Percentiles rank a stretch among this genome's conserved stretches.
phyloP scores from a whole-genome alignment of 345 rosid species.

The Aquilaria malaccensis region DNA sequence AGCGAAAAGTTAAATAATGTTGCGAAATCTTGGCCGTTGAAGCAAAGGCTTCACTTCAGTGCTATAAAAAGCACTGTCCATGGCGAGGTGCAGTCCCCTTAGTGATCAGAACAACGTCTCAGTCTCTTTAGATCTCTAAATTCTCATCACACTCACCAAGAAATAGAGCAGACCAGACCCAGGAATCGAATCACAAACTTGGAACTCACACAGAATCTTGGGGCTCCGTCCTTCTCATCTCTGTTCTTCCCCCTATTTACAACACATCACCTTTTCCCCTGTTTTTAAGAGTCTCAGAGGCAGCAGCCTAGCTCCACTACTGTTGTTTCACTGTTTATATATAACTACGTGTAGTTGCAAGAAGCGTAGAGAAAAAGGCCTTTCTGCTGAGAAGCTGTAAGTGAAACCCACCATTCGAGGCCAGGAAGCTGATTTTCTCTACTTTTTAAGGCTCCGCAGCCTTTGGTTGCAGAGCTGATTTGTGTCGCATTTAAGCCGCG shows the following conservation, averaged over 20 bases:
- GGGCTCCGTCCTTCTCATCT: constrained; percentile 25
- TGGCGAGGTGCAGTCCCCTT: constrained; percentile 14
- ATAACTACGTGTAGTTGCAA: not conserved
- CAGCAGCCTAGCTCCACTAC: too few species aligned
- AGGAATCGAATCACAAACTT: constrained; percentile 30
- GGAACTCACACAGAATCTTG: constrained; percentile 24
- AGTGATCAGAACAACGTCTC: constrained; percentile 33
- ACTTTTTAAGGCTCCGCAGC: constrained; percentile 35
- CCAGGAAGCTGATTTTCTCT: constrained; percentile 15
- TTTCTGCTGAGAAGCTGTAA: constrained; percentile 16
- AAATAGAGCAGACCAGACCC: constrained; percentile 9
- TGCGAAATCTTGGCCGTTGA: constrained; percentile 8
- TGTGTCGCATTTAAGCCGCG: constrained; percentile 26
- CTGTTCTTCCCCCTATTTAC: constrained; percentile 2
- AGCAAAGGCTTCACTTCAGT: constrained; percentile 3
- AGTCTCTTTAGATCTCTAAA: constrained; percentile 23
- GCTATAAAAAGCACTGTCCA: constrained; percentile 23
- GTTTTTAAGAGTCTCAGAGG: too few species aligned
- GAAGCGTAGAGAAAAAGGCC: constrained; percentile 16
- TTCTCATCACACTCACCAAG: constrained; percentile 16
- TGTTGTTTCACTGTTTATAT: too few species aligned
- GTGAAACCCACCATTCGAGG: constrained; percentile 11
- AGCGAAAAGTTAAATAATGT: too few species aligned
- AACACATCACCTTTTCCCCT: constrained; percentile 2
- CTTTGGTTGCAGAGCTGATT: constrained; percentile 15